These are phyloP conservation scores for Colletotrichum simmondsii DNA, from an alignment of 2,329 filamentous ascomycete genomes.

Conservation along the genomic window DNA sequence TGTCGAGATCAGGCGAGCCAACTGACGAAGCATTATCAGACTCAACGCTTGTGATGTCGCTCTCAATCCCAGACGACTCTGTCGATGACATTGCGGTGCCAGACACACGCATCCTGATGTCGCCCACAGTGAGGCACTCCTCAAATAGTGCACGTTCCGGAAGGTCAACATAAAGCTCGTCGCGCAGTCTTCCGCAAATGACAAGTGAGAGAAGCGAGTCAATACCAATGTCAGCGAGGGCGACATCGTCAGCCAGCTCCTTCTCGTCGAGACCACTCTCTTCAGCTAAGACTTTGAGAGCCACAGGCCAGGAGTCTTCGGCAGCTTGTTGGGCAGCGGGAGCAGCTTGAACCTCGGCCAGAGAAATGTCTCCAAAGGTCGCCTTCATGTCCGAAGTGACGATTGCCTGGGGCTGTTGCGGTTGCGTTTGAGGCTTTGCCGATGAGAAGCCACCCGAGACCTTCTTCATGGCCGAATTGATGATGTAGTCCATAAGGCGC, in stretches of 20 bases:
- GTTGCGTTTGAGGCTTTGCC: conserved; percentile 51
- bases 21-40: conserved; percentile 39
- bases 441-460: conserved; percentile 52
- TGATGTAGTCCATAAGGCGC: conserved; percentile 72
- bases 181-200: conserved; percentile 65
- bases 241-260: conserved; percentile 65
- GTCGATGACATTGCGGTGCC: background rate
- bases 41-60: background rate
- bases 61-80: background rate
- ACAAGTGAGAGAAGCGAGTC: conserved; percentile 70
- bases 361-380: background rate
- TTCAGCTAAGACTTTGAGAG: conserved; percentile 64
- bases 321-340: conserved; percentile 55
- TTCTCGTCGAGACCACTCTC: conserved; percentile 64
- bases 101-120: conserved; percentile 53
- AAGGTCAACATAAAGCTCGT: conserved; percentile 66
- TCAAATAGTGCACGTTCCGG: conserved; percentile 60
- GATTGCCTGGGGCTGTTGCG: background rate
- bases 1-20: conserved; percentile 43
- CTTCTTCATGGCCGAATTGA: conserved; percentile 56
- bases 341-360: background rate
- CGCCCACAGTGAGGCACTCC: conserved; percentile 64
- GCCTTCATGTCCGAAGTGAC: background rate
- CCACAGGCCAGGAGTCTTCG: conserved; percentile 54
- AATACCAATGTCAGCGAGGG: conserved; percentile 67